Conservation (phyloP, 2,329 filamentous ascomycete species). For the Chrysoporthe cubensis region DNA sequence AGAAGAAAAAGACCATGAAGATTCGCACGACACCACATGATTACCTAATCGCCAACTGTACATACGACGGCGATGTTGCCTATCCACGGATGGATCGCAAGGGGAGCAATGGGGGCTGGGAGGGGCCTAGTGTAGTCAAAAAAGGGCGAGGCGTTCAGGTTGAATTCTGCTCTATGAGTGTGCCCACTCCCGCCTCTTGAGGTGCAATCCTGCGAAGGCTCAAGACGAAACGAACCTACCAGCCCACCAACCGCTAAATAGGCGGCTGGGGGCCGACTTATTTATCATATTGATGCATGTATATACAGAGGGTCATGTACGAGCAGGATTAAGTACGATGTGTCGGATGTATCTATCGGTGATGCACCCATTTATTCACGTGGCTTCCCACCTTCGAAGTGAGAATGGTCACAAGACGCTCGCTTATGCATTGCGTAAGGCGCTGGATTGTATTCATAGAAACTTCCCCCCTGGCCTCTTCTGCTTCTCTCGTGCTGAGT, state of each 20-base stretch:
- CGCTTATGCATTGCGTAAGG: background rate
- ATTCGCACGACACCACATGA: constrained; percentile 1
- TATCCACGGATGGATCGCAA: background rate
- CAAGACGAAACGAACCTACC: background rate
- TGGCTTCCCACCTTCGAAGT: background rate
- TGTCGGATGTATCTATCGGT: background rate
- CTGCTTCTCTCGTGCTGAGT: background rate
- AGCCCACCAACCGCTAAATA: background rate
- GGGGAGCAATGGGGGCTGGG: background rate
- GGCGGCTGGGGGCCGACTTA: background rate
- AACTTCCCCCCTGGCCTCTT: background rate
- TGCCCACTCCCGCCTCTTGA: background rate
- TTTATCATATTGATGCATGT: background rate
- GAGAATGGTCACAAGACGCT: background rate
- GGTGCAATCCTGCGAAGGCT: background rate
- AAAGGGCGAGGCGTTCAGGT: constrained; percentile 8
- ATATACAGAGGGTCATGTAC: background rate
- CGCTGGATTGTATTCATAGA: background rate
- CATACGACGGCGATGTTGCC: background rate
- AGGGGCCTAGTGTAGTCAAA: background rate
- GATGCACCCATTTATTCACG: background rate
- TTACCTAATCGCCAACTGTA: constrained; percentile 8
- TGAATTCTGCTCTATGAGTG: background rate
- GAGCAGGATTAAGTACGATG: background rate
- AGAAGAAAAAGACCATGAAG: background rate